phyloP scores from a whole-genome alignment of 1,284 basidiomycete species.

The Coriolopsis trogii region DNA sequence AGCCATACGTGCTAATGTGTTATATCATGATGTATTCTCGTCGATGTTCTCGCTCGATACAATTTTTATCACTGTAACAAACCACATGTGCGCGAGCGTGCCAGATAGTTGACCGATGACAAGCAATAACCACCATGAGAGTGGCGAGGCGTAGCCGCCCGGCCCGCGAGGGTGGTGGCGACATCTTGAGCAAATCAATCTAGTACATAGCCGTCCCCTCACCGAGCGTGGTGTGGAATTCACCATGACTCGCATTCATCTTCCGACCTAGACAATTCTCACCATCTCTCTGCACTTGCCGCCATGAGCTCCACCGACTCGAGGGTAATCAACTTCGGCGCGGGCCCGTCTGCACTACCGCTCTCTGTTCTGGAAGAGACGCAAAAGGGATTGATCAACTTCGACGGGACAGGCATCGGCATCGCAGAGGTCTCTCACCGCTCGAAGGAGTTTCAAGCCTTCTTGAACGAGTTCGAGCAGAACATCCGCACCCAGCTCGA shows the following conservation, averaged over 20 bases:
- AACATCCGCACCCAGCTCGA: conserved; percentile 76
- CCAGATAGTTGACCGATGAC: no score
- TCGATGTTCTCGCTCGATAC: no score
- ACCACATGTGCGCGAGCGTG: no score
- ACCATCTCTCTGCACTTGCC: no score
- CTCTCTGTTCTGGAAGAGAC: conserved; percentile 82
- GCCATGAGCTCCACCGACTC: conserved; percentile 17
- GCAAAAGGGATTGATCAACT: conserved; percentile 81
- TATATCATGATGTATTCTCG: conserved; percentile 20
- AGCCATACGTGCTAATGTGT: conserved; percentile 20
- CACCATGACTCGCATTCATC: not conserved
- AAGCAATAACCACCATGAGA: no score
- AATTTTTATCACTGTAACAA: no score
- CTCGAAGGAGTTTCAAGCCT: conserved; percentile 82
- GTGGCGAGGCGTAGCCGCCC: no score
- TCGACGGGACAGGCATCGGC: conserved; percentile 87
- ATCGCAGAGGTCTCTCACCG: conserved; percentile 94
- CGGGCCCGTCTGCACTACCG: conserved; percentile 90
- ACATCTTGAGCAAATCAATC: not conserved
- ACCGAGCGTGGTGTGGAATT: not conserved
- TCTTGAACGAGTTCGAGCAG: conserved; percentile 68
- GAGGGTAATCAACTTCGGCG: conserved; percentile 85
- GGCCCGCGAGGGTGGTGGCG: no score
- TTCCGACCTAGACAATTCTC: not conserved
- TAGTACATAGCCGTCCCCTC: no score